Base-by-base conservation (phyloP, 805 yeast species). In the Suhomyces kilbournensis region DNA sequence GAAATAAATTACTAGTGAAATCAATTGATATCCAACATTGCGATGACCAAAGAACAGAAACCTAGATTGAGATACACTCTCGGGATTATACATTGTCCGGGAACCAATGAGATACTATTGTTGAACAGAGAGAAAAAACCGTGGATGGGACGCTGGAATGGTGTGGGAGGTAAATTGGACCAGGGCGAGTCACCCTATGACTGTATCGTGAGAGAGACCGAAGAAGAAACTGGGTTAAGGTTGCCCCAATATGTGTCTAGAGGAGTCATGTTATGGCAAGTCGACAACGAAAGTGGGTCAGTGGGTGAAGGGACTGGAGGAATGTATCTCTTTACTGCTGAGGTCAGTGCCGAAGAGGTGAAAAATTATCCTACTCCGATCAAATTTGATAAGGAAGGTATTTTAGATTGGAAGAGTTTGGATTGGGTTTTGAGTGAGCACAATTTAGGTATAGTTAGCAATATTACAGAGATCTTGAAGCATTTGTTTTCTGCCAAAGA, bases 111-210 rank as follows among this genome's bases (percentile, higher is more conserved):
- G 42, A 58, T 74, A 15, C 68, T 75, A 10, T 57, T 75, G 7
- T 60, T 75, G 17, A 75, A 75, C 50, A 60, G 79, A 22, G 68
- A 71, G 51, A 75, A 75, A 51, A 60, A 67, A 9, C 79, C 79
- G 1, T 74, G 77, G 76, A 75, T 75, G 78, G 79, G 79, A 14
- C 60, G 71, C 47, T 75, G 79, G 79, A 75, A 75, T 56, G 79
- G 79, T 10, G 77, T 75, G 10, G 79, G 79, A 7, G 79, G 79
- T 5, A 75, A 75, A 53, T 54, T 75, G 15, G 73, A 72, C 32
- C 50, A 56, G 0, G 58, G 52, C 15, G 79, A 75, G 55, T 55
- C 69, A 1, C 72, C 78, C 1, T 52, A 63, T 35, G 68, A 68
- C n/a, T 74, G 79, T 51, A 75, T 75, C 17, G 65, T 70, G 5